Base-by-base conservation (phyloP, 306 rosid genomes). In the Pterocarpus santalinus region DNA sequence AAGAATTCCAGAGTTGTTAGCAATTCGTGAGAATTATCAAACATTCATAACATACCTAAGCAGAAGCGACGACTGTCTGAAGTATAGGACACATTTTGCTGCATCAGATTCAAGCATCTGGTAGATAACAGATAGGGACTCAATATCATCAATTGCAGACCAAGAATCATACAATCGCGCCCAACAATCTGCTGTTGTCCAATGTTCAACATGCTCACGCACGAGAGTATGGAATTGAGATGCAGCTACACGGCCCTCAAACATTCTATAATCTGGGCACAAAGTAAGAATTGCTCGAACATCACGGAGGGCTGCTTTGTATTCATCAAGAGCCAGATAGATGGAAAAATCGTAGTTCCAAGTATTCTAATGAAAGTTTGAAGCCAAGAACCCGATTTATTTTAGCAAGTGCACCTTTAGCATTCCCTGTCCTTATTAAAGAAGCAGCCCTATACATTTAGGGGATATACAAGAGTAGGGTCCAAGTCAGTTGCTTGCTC, bases 111-210 rank as follows among this genome's bases (percentile, higher is more conserved):
- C 97, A 36, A 94, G 98, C 98, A 94, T 94, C 87, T 91, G 98
- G 78, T 88, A 90, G 77, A 94, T 94, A 67, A 94, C 97, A 44
- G 98, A 92, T 44, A 94, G 91, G 61, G 98, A 94, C 51, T 97
- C 97, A 32, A 89, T 87, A 88, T 94, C 98, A 85, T 94, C 96
- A 74, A 94, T 97, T 46, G 97, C 86, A 44, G 98, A 94, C 98
- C 98, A 94, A 75, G 96, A 88, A 78, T 94, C 96, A 61, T 94
- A 94, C 86, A 94, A 79, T 73, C 86, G 93, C 58, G 88, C 88
- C 98, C 98, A 94, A 62, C 96, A 94, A 86, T 94, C 98, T 72
- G 94, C 98, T 6, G 96, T 87, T 38, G 98, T 94, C 98, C 97
- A 94, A 76, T 89, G 91, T 60, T 85, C 92, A 56, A 94, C 93